Percentiles rank a stretch among this genome's conserved stretches.
Conservation (phyloP, 805 yeast genomes). For the Pichia gijzeniarum region DNA sequence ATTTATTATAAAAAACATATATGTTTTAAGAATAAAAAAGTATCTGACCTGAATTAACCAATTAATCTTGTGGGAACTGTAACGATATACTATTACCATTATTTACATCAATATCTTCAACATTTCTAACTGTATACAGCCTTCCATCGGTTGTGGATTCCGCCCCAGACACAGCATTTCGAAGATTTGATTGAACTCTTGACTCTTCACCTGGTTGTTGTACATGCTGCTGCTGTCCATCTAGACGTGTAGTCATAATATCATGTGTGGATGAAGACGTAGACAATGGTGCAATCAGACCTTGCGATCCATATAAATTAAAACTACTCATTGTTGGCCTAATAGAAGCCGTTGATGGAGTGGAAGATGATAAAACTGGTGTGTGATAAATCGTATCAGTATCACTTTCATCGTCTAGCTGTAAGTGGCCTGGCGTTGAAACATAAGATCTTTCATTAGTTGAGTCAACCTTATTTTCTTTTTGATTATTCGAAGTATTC, state of each 20-base stretch:
- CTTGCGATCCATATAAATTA: slow-evolving; percentile 15
- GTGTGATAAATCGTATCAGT: slow-evolving; percentile 24
- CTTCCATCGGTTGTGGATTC: not conserved
- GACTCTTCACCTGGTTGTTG: not conserved
- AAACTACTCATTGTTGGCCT: slow-evolving; percentile 14
- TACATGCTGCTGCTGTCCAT: not conserved
- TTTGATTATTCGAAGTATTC: not conserved
- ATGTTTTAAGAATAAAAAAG: no score
- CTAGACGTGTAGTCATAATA: no score
- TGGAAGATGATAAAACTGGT: slow-evolving; percentile 20
- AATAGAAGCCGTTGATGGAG: slow-evolving; percentile 7
- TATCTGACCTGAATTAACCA: not conserved
- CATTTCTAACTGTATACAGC: not conserved
- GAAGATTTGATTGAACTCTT: not conserved
- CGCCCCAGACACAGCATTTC: not conserved
- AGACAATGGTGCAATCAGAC: slow-evolving; percentile 5
- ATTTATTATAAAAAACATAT: no score
- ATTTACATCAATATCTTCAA: slow-evolving; percentile 6
- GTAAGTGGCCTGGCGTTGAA: not conserved
- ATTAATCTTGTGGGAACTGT: slow-evolving; percentile 11
- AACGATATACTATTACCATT: slow-evolving; percentile 15
- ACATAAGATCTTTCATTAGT: no score
- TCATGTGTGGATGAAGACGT: not conserved
- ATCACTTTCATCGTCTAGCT: slow-evolving; percentile 16
- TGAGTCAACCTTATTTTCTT: no score